Conservation (phyloP, 768 basidiomycete genomes). For the Mycena rosella region DNA sequence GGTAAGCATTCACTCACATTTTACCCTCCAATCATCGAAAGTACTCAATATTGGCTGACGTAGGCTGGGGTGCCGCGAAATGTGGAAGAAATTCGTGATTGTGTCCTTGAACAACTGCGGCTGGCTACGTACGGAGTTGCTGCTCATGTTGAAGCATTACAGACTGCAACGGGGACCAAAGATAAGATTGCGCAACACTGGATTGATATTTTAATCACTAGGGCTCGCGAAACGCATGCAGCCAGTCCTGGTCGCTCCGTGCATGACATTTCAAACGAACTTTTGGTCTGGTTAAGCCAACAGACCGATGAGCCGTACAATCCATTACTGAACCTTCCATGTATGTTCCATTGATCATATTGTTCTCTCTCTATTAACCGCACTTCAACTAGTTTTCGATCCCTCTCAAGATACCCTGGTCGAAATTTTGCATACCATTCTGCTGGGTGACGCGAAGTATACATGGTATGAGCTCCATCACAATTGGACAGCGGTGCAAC, state of each 20-base stretch:
- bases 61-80: slow-evolving; percentile 27
- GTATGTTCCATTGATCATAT: background rate
- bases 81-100: slow-evolving; percentile 22
- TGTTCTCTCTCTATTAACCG: background rate
- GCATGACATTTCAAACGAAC: slow-evolving; percentile 11
- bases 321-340: slow-evolving; percentile 15
- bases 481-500: slow-evolving; percentile 37
- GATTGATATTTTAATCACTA: slow-evolving; percentile 45
- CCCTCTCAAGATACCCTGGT: slow-evolving; percentile 33
- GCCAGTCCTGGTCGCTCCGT: background rate
- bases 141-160: slow-evolving; percentile 29
- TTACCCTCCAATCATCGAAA: background rate
- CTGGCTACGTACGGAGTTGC: slow-evolving; percentile 40
- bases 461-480: slow-evolving; percentile 49
- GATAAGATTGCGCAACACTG: slow-evolving; percentile 48
- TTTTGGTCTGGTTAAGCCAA: slow-evolving; percentile 20
- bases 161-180: slow-evolving; percentile 49
- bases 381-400: slow-evolving; percentile 3
- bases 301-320: slow-evolving; percentile 26
- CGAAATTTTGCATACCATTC: slow-evolving; percentile 53
- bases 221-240: slow-evolving; percentile 26
- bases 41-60: background rate
- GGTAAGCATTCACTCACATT: background rate
- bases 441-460: slow-evolving; percentile 55
- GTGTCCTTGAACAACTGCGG: slow-evolving; percentile 37